Evolutionary conservation across 139 green algal genomes (phyloP).

Genomic region (Chara braunii): DNA sequence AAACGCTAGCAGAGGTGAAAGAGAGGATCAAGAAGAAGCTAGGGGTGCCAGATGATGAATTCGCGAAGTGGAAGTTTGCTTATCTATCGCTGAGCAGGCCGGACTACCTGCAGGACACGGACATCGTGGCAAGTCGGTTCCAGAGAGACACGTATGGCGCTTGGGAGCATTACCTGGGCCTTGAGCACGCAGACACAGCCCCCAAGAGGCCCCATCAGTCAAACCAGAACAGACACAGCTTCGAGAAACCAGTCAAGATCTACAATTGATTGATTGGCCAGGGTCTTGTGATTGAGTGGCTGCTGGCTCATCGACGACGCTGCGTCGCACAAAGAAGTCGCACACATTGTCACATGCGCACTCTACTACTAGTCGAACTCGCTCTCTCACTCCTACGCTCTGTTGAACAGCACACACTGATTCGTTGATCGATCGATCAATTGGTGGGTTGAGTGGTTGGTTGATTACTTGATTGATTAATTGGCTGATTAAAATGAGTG

Average conservation of each 20-base stretch:
- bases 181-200: conserved; percentile 68
- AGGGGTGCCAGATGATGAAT: conserved; percentile 65
- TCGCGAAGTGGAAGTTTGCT: conserved; percentile 69
- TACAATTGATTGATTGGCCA: too few species aligned
- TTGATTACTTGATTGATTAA: too few species aligned
- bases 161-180: conserved; percentile 56
- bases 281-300: too few species aligned
- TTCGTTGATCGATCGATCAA: too few species aligned
- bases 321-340: too few species aligned
- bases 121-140: conserved; percentile 43
- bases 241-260: conserved; percentile 66
- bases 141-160: conserved; percentile 32
- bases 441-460: too few species aligned
- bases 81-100: conserved; percentile 44
- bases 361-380: too few species aligned
- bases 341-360: too few species aligned
- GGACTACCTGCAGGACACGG: conserved; percentile 64
- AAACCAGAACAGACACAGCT: conserved; percentile 32
- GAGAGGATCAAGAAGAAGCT: conserved; percentile 64
- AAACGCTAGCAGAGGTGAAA: conserved; percentile 67
- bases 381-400: too few species aligned
- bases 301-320: too few species aligned
- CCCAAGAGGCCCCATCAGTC: conserved; percentile 36
- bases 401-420: too few species aligned
- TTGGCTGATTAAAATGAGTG: too few species aligned